Evolutionary conservation across 2,329 filamentous ascomycete genomes (phyloP), one percentile per base, ranked within the genome.

Genomic region (Ceratocystiopsis brevicomis): DNA sequence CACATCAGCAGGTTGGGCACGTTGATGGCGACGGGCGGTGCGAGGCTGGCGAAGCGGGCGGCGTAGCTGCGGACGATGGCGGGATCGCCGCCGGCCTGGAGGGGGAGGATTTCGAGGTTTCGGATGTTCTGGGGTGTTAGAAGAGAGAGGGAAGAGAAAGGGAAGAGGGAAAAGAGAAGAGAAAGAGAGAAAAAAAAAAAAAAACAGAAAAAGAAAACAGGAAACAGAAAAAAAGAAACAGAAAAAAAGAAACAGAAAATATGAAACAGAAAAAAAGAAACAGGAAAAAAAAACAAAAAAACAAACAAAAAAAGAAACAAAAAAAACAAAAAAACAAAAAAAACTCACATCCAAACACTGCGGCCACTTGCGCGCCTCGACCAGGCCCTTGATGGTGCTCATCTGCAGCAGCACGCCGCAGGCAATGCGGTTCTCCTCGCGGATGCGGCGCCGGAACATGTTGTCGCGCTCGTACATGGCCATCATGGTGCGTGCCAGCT

Each of bases 1-100:
- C 90, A 96, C 64, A 94, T 80, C 49, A 98, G 71, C 48, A 96
- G 68, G 59, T 88, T 85, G 16, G 88, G 88, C 53, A 95, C 78
- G 54, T 90, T 93, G 57, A 84, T 78, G 3, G 87, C 80, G 37
- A 98, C 81, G 9, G 86, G 75, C 51, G 84, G 76, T 4, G 85
- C 74, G 37, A 93, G 71, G 2, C 71, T 68, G 15, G 83, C 73
- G 62, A 98, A 96, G 48, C 78, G 79, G 53, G 83, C 76, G 1
- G 88, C 86, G 47, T 78, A 78, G 50, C 71, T 71, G 49, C 90
- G 83, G 61, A 98, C 88, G 40, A 69, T 71, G 53, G 76, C 72
- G 45, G 90, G 76, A 54, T 88, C 80, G 53, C 84, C 83, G 19
- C 65, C 63, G 15, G 83, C 79, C 41, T 76, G 69, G 39, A 94